Evolutionary conservation across 2,329 filamentous ascomycete species (phyloP).

Genomic region (Aspergillus fumigatus): DNA sequence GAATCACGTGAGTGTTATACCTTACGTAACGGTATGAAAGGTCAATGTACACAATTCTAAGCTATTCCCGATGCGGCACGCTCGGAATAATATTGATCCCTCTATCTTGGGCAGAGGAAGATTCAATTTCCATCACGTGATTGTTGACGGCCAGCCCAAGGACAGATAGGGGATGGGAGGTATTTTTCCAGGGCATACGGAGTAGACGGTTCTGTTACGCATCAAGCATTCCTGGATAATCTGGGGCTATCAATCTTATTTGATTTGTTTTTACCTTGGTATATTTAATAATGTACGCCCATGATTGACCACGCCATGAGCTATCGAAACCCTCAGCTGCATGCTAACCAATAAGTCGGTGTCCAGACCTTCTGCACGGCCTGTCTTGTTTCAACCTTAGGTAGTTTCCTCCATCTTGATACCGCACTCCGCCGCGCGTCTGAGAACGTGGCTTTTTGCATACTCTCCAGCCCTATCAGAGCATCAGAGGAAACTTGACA

Average conservation of each 20-base stretch:
- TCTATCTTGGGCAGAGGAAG: not conserved
- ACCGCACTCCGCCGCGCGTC: slow-evolving; percentile 29
- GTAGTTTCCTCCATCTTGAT: slow-evolving; percentile 8
- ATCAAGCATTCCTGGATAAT: not conserved
- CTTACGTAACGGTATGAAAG: slow-evolving; percentile 2
- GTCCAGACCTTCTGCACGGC: slow-evolving; percentile 1
- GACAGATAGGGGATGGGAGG: not conserved
- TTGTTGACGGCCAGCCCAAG: slow-evolving; percentile 9
- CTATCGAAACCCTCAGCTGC: not conserved
- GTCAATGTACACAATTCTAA: not conserved
- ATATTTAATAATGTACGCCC: not conserved
- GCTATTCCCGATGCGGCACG: slow-evolving; percentile 11
- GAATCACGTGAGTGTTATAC: slow-evolving; percentile 23
- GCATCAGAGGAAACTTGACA: not conserved
- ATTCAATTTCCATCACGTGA: slow-evolving; percentile 27
- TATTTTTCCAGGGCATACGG: not conserved
- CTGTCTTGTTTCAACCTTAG: slow-evolving; percentile 3
- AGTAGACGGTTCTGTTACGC: not conserved
- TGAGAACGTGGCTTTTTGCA: slow-evolving; percentile 21
- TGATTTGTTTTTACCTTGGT: not conserved
- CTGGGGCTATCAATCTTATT: not conserved
- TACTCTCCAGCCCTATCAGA: slow-evolving; percentile 8
- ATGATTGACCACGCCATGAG: not conserved
- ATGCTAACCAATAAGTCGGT: not conserved
- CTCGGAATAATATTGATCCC: slow-evolving; percentile 14